phyloP scores from a whole-genome alignment of 2,329 filamentous ascomycete genomes.

The Periconia digitata region DNA sequence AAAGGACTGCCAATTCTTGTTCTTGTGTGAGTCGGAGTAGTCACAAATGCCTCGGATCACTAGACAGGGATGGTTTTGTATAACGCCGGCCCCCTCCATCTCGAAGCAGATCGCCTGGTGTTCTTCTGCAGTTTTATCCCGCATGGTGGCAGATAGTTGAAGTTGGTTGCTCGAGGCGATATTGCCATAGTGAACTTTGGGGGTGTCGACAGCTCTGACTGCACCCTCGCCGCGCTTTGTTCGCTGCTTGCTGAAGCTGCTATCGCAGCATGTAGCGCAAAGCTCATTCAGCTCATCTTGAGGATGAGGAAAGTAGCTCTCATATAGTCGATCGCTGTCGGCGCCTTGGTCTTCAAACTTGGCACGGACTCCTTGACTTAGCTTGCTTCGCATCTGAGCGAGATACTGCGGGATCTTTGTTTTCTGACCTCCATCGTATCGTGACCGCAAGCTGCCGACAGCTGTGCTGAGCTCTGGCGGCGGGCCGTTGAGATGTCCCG shows the following conservation, averaged over 20 bases:
- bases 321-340: background rate
- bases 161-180: conserved; percentile 23
- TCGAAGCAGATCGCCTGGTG: conserved; percentile 21
- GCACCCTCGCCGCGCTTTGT: conserved; percentile 11
- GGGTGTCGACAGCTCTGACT: conserved; percentile 8
- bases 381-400: conserved; percentile 11
- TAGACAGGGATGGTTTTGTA: conserved; percentile 16
- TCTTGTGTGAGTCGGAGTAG: conserved; percentile 24
- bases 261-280: conserved; percentile 14
- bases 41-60: conserved; percentile 24
- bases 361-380: background rate
- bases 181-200: conserved; percentile 18
- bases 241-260: conserved; percentile 1
- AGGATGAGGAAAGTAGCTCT: conserved; percentile 1
- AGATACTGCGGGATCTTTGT: conserved; percentile 11
- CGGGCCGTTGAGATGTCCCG: conserved; percentile 4
- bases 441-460: conserved; percentile 8
- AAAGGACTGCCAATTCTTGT: conserved; percentile 12
- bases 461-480: conserved; percentile 7
- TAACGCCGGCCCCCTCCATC: conserved; percentile 21
- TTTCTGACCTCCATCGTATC: conserved; percentile 7
- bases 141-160: conserved; percentile 13
- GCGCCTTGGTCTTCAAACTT: background rate
- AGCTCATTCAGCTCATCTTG: conserved; percentile 11
- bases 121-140: conserved; percentile 14